Base-by-base conservation (phyloP, 148 eudicot species). In the Chenopodium quinoa region DNA sequence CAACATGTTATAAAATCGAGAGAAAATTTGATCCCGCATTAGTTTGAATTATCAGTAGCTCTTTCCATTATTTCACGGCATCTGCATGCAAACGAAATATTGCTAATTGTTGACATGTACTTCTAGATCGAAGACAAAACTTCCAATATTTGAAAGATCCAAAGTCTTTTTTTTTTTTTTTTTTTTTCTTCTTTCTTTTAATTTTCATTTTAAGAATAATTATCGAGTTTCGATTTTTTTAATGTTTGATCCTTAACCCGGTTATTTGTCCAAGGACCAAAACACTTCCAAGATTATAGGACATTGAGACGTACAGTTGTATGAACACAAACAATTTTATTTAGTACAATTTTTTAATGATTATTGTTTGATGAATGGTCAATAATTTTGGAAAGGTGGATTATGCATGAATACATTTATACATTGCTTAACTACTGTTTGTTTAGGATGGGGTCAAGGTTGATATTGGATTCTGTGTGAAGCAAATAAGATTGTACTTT, bases 221-320 rank as follows among this genome's bases (percentile, higher is more conserved):
- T 54, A 14, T 29, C 8, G 23, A 47, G 25, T 31, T 31, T 2
- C 6, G 17, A 2, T 2, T 34, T 32, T 56, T 20, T 0, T 32
- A 32, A 19, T 17, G 10, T 70, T 70, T 27, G 14, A 2, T 56
- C 23, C n/a, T 56, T 44, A 2, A 52, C 78, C 14, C 56, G n/a
- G 78, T 56, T 17, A 3, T 32, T 32, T 34, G 78, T 76, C 27
- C 48, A 58, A 67, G 58, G 12, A 44, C 34, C 47, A 78, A 4
- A 48, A 78, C 74, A 66, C 73, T 67, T 78, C 80, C 80, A 78
- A 78, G 12, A 50, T 50, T 46, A 78, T 12, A 12, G 80, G 80
- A 67, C 14, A 46, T 40, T 37, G 13, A 22, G 75, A 40, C 7
- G 44, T 40, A 71, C 68, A 65, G 12, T 31, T 64, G 37, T 1